These are phyloP conservation scores for Quercus lobata DNA, from an alignment of 331 rosid genomes.

Conservation along the genomic window DNA sequence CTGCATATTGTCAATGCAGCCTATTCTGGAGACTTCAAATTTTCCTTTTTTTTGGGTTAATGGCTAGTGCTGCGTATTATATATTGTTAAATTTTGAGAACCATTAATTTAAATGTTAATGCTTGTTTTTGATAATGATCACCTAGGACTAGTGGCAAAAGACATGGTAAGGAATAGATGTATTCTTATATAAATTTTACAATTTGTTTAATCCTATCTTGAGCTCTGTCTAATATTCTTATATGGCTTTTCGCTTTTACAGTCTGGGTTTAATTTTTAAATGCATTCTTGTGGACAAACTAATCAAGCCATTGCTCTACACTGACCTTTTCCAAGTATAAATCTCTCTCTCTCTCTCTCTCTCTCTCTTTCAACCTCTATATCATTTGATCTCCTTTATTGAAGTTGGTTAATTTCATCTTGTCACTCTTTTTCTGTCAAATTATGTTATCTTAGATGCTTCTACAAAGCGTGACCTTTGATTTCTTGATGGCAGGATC, in stretches of 20 bases:
- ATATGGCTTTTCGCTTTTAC: slow-evolving; percentile 34
- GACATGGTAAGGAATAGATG: background rate
- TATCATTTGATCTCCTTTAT: background rate
- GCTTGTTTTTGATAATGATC: background rate
- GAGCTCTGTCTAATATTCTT: slow-evolving; percentile 1
- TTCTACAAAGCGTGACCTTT: slow-evolving; percentile 9
- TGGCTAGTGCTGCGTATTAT: background rate
- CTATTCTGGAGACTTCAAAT: background rate
- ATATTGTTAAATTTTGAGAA: background rate
- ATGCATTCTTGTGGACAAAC: slow-evolving; percentile 50
- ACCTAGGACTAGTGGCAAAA: background rate
- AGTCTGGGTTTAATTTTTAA: slow-evolving; percentile 40
- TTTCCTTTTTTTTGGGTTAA: background rate
- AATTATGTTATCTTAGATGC: background rate
- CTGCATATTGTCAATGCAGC: background rate
- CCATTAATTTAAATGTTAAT: background rate
- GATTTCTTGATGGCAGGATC: slow-evolving; percentile 55
- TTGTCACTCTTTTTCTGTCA: background rate
- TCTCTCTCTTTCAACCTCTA: background rate
- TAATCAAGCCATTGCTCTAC: slow-evolving; percentile 75
- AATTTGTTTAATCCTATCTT: background rate
- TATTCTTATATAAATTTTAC: background rate
- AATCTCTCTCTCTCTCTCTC: background rate
- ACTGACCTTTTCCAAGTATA: slow-evolving; percentile 64
- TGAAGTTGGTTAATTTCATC: background rate